Evolutionary conservation across 352 stramenopile species (phyloP).

Genomic region (Globisporangium acanthophoron): DNA sequence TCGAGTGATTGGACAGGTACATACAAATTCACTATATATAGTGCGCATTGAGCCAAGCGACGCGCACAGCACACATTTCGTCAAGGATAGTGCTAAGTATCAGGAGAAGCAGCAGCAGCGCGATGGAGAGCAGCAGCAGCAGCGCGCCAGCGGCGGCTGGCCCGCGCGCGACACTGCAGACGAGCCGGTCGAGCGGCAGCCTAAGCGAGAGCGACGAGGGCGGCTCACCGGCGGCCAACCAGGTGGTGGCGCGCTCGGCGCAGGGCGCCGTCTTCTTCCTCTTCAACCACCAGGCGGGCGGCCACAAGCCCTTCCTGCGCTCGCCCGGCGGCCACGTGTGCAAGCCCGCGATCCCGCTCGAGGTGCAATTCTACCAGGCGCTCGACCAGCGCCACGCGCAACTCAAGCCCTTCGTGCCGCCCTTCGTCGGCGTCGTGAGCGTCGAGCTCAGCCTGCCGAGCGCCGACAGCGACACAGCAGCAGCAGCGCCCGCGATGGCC

Average conservation of each 20-base stretch:
- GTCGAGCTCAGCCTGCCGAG: constrained; percentile 37
- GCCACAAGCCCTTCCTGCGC: constrained; percentile 68
- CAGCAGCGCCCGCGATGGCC: constrained; percentile 5
- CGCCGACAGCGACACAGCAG: constrained; percentile 6
- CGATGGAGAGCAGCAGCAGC: background rate
- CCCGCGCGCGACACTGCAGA: constrained; percentile 6
- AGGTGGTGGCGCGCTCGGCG: constrained; percentile 55
- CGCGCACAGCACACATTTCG: too few species aligned
- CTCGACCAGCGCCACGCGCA: constrained; percentile 44
- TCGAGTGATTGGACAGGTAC: too few species aligned
- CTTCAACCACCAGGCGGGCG: constrained; percentile 77
- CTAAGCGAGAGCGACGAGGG: constrained; percentile 13
- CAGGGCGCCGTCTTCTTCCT: constrained; percentile 73
- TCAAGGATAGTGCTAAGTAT: too few species aligned
- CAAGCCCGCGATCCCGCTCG: constrained; percentile 66
- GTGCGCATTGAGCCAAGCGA: background rate
- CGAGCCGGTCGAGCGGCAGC: constrained; percentile 9
- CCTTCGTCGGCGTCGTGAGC: constrained; percentile 60
- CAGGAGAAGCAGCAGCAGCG: background rate
- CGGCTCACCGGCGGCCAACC: constrained; percentile 21
- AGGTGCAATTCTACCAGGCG: constrained; percentile 72
- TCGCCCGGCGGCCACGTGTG: constrained; percentile 62
- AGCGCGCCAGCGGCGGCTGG: background rate
- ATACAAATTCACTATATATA: background rate
- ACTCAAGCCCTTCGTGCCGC: constrained; percentile 58